These are phyloP conservation scores for Blepharisma undulans DNA, from an alignment of 169 alveolate species.

Conservation along the genomic window DNA sequence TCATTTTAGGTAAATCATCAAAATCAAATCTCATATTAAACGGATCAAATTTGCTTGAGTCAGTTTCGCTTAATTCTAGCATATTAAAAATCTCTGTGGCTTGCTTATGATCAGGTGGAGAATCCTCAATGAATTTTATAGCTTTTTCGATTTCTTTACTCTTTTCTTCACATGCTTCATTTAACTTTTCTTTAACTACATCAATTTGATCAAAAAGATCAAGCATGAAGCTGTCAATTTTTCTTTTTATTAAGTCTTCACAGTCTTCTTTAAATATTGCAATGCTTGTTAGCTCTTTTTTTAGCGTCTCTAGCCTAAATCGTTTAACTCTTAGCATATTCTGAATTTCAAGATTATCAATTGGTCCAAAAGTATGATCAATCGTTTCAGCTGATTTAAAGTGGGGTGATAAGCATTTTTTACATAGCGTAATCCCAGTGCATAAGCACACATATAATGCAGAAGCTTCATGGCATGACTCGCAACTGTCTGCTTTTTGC, in stretches of 20 bases:
- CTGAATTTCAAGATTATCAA: neutral
- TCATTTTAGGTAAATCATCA: neutral
- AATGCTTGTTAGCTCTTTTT: neutral
- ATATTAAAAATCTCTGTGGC: neutral
- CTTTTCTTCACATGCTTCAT: neutral
- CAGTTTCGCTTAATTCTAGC: neutral
- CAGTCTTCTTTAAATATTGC: neutral
- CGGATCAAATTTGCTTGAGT: neutral
- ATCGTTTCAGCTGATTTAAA: neutral
- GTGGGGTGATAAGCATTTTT: neutral
- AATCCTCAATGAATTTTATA: neutral
- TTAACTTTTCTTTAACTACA: neutral
- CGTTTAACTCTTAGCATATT: neutral
- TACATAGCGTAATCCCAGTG: neutral
- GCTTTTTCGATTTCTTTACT: neutral
- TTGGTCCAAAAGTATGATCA: neutral
- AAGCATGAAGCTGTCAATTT: neutral
- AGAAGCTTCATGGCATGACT: neutral
- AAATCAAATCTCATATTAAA: neutral
- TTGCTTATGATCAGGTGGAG: neutral
- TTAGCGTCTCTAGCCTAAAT: neutral
- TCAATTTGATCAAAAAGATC: neutral
- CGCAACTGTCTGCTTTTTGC: neutral
- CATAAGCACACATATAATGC: neutral
- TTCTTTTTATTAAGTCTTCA: neutral